A percentile compares a stretch with the other conserved stretches of the same genome.
Evolutionary conservation across 108 stramenopile species (phyloP).

Genomic region (Aurantiochytrium sp.): DNA sequence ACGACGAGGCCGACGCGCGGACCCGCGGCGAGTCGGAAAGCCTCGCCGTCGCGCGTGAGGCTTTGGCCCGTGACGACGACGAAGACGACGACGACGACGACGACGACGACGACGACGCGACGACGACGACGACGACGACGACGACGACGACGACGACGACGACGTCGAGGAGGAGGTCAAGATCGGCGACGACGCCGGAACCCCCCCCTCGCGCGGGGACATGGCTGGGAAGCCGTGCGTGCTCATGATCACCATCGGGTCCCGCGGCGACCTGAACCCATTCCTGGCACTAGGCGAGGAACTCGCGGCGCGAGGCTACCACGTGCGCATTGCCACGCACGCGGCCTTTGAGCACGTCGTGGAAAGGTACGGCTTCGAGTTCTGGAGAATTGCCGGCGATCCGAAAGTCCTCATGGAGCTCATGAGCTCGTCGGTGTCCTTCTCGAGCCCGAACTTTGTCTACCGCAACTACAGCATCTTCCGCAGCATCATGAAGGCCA

Average conservation of each 20-base stretch:
- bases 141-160: no score
- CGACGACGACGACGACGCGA: no score
- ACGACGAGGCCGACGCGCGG: no score
- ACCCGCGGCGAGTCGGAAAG: no score
- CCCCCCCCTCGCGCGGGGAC: no score
- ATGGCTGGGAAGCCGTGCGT: not conserved
- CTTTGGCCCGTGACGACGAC: no score
- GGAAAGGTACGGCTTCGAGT: not conserved
- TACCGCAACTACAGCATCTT: not conserved
- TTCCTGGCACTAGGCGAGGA: slow-evolving; percentile 7
- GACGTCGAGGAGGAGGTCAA: no score
- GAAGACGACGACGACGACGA: no score
- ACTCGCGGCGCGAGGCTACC: slow-evolving; percentile 10
- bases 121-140: no score
- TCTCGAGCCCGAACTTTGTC: not conserved
- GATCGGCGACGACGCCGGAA: no score
- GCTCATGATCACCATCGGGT: not conserved
- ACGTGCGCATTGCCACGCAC: slow-evolving; percentile 8
- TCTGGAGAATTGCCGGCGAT: slow-evolving; percentile 25
- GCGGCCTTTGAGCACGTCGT: not conserved
- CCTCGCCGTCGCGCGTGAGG: no score
- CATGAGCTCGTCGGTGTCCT: not conserved
- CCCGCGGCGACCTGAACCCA: slow-evolving; percentile 15
- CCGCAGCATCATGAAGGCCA: not conserved
- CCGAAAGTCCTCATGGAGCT: slow-evolving; percentile 24